Conservation (phyloP, 1,139 yeast species). For the Candida tunisiensis region DNA sequence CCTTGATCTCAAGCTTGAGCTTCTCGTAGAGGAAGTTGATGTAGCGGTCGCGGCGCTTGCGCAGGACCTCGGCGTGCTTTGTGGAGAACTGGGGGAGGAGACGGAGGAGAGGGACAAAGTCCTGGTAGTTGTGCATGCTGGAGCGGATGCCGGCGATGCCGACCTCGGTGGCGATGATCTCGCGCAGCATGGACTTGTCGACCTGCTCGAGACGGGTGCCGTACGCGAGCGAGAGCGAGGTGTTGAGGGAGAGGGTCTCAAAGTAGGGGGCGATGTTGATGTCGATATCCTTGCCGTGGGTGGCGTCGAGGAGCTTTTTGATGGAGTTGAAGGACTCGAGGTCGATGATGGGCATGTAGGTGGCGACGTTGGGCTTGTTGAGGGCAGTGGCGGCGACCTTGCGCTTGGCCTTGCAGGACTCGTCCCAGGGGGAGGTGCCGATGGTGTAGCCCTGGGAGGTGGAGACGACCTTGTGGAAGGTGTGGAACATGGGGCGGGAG, state of each 20-base stretch:
- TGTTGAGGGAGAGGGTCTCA: no score
- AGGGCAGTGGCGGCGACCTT: slow-evolving; percentile 36
- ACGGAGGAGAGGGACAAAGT: slow-evolving; percentile 40
- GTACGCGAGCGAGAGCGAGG: no score
- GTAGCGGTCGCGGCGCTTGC: slow-evolving; percentile 36
- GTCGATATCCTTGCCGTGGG: no score
- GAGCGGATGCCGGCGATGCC: slow-evolving; percentile 46
- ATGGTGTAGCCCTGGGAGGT: slow-evolving; percentile 46
- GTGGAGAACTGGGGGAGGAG: no score
- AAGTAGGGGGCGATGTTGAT: no score
- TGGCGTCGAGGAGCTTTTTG: slow-evolving; percentile 4
- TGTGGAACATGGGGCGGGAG: slow-evolving; percentile 50
- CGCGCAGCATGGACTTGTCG: slow-evolving; percentile 23
- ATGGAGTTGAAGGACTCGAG: slow-evolving; percentile 20
- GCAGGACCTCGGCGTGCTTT: slow-evolving; percentile 22
- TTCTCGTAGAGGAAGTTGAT: slow-evolving; percentile 26
- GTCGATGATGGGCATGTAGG: slow-evolving; percentile 26
- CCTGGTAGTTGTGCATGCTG: slow-evolving; percentile 42
- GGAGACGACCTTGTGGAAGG: slow-evolving; percentile 54
- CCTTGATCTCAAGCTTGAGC: slow-evolving; percentile 5
- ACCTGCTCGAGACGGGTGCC: slow-evolving; percentile 32
- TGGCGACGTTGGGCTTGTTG: slow-evolving; percentile 21
- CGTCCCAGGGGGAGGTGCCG: slow-evolving; percentile 62
- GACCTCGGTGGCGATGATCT: slow-evolving; percentile 48
- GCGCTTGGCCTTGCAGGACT: slow-evolving; percentile 33